These are phyloP conservation scores for Fraxinus americana DNA, from an alignment of 257 asterid genomes.

Conservation along the genomic window DNA sequence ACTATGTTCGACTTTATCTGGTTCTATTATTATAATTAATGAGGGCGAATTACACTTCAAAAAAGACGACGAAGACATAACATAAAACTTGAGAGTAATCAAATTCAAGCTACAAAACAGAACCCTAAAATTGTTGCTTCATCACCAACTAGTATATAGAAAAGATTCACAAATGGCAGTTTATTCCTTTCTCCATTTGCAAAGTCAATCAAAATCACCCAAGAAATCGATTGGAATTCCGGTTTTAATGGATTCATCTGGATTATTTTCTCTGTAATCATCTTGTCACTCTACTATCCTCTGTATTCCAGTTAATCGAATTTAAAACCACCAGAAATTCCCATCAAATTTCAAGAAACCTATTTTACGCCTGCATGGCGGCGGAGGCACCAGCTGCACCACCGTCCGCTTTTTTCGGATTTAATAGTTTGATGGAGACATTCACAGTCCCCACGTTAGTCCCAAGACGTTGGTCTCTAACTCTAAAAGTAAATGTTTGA, in stretches of 20 bases:
- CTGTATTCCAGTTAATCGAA: slow-evolving; percentile 4
- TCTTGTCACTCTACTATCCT: slow-evolving; percentile 27
- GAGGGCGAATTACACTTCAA: too few relatives aligned
- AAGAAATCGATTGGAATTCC: not conserved
- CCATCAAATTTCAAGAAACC: slow-evolving; percentile 20
- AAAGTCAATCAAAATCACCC: slow-evolving; percentile 27
- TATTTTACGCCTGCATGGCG: slow-evolving; percentile 41
- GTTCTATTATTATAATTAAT: too few relatives aligned
- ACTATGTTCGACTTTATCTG: too few relatives aligned
- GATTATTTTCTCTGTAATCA: slow-evolving; percentile 35
- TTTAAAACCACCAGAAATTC: slow-evolving; percentile 4
- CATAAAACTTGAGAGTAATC: not conserved
- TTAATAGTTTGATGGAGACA: slow-evolving; percentile 69
- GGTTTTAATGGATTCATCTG: slow-evolving; percentile 38
- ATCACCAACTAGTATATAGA: slow-evolving; percentile 1
- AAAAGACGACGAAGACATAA: not conserved
- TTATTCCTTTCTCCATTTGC: not conserved
- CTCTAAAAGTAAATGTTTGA: too few relatives aligned
- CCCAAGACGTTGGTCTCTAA: too few relatives aligned
- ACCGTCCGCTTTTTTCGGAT: slow-evolving; percentile 45
- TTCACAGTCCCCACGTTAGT: slow-evolving; percentile 11
- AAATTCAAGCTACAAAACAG: not conserved
- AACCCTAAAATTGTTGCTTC: slow-evolving; percentile 1
- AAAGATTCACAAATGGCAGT: slow-evolving; percentile 32
- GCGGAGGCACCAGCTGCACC: slow-evolving; percentile 31